Base-by-base conservation (phyloP, 139 green algal species). In the Chlorella ohadii region DNA sequence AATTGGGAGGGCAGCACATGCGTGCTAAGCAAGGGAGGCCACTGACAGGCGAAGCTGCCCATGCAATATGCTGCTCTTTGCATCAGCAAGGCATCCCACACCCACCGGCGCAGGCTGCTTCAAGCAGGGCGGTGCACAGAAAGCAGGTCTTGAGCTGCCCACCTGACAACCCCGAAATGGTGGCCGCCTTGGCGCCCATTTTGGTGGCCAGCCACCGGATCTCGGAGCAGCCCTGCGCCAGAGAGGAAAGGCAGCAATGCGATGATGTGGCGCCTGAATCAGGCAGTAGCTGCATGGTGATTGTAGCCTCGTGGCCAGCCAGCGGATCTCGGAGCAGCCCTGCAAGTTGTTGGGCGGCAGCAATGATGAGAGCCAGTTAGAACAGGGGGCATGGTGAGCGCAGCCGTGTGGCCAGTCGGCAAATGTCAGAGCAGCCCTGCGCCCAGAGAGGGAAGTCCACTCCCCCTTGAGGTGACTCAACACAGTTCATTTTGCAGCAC, bases 201-300 rank as follows among this genome's bases (percentile, higher is more conserved):
- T 97, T 96, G 84, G 96, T 93, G 1, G 94, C 92, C 27, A 99
- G 92, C 97, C 97, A 99, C 33, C 96, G 91, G 74, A 98, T 98
- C 84, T 98, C 95, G 7, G 90, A 76, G 78, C 92, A 96, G 22
- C 95, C 95, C 87, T 97, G 76, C 36, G 28, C 0, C n/a, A n/a
- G n/a, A n/a, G n/a, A n/a, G n/a, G n/a, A n/a, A n/a, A n/a, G n/a
- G n/a, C n/a, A n/a, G n/a, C n/a, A n/a, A n/a, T n/a, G n/a, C n/a
- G n/a, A n/a, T n/a, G n/a, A n/a, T n/a, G n/a, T n/a, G n/a, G n/a
- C n/a, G n/a, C n/a, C n/a, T n/a, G n/a, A n/a, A n/a, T n/a, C n/a
- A n/a, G n/a, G n/a, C n/a, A n/a, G n/a, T n/a, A n/a, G n/a, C n/a
- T n/a, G n/a, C n/a, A n/a, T n/a, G 0, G 3, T 6, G 39, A 56